Evolutionary conservation across 345 rosid genomes (phyloP), one percentile per base, ranked within the genome.

Genomic region (Bruguiera parviflora): DNA sequence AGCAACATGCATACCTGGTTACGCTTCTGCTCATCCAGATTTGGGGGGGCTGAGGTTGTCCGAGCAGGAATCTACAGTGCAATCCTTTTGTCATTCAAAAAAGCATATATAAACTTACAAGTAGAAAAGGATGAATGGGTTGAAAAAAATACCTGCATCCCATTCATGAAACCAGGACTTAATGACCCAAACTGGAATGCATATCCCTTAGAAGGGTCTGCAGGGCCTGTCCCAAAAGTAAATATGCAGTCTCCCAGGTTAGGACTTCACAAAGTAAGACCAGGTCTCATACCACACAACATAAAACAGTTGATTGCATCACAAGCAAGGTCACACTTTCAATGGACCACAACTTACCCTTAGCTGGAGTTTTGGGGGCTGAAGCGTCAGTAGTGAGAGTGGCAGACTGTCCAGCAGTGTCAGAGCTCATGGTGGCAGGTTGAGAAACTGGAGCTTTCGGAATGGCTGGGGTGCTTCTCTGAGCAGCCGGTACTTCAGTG

Each of bases 41-140:
- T 92, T 8, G 97, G 98, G 74, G 99, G 99, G 63, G 98, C 97
- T 55, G 99, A 96, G 81, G 86, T 88, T 57, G 97, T 94, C 66
- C 98, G 90, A 71, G 98, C 92, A 52, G 97, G 98, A 84, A 91
- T 80, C 98, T 91, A 71, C 25, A 77, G 69, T 33, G 68, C 1
- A 79, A 72, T 61, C 35, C 43, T 64, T 57, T 49, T 62, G 29
- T 33, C 9, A 60, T 58, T n/a, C 32, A 56, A 6, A 39, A 69
- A 32, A 11, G 13, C 1, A 5, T 1, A 32, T 24, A 5, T 64
- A 37, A 56, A 63, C 32, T 37, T 31, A 62, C 1, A 65, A 53
- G 8, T 27, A 24, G 22, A 19, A 28, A 39, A 35, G 43, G 32
- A 58, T 27, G 5, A 53, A 19, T 16, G 7, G 2, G 22, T 22